Conservation (phyloP, 495 filamentous ascomycete genomes). For the Annulohypoxylon bovei region DNA sequence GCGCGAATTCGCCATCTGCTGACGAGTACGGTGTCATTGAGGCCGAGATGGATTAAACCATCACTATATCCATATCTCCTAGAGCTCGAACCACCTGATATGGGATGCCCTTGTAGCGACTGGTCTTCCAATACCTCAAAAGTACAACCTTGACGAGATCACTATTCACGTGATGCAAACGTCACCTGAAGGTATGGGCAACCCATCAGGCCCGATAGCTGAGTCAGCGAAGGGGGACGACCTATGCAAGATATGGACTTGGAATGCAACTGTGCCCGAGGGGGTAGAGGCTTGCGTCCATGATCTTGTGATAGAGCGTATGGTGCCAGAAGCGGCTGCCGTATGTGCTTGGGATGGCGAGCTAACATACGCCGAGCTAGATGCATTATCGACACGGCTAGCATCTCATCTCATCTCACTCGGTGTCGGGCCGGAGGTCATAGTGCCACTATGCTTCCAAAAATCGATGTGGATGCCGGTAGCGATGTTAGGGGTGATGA, state of each 20-base stretch:
- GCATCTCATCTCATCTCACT: not conserved
- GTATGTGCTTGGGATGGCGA: conserved; percentile 2
- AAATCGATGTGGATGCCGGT: conserved; percentile 58
- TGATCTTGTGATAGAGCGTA: not conserved
- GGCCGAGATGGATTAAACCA: not conserved
- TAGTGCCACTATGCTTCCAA: conserved; percentile 57
- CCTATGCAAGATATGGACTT: not conserved
- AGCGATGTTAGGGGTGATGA: conserved; percentile 53
- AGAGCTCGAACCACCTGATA: not conserved
- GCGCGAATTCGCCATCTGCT: not conserved
- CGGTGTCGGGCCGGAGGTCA: conserved; percentile 60
- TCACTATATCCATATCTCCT: not conserved
- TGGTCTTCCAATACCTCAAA: not conserved
- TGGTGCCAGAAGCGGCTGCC: not conserved
- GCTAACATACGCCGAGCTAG: not conserved
- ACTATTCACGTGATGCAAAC: not conserved
- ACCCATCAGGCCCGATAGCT: not conserved
- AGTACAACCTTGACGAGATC: not conserved
- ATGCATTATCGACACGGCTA: not conserved
- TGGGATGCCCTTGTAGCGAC: not conserved
- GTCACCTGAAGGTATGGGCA: not conserved
- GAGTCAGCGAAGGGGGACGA: not conserved
- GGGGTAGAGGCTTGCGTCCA: not conserved
- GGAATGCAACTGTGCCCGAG: not conserved
- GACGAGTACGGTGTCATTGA: not conserved